Base-by-base conservation (phyloP, 2,329 filamentous ascomycete species). In the Amylocarpus encephaloides region DNA sequence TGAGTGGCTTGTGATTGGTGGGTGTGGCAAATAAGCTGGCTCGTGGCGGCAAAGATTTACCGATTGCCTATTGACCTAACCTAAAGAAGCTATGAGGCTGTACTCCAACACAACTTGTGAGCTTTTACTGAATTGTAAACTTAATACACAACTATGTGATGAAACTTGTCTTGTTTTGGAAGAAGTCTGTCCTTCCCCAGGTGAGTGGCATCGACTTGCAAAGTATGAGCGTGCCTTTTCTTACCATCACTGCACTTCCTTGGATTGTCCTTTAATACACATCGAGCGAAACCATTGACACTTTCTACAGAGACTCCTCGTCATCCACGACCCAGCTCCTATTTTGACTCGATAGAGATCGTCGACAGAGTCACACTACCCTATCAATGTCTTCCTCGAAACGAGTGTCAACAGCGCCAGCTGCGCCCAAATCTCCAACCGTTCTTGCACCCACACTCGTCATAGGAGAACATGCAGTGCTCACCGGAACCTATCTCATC, bases 401-500 rank as follows among this genome's bases (percentile, higher is more conserved):
- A 57, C 60, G 66, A 15, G 45, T 76, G 56, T 83, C 80, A 0
- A 80, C 11, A 69, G 54, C 59, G 54, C 73, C 77, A 48, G 68
- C 72, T 34, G 72, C 75, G 11, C 79, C 80, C 1, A 80, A 78
- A 60, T 81, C 68, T 0, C 82, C 82, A 1, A 76, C 82, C 45
- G 75, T 78, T 61, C 77, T 85, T 65, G 79, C 80, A 15, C 77
- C 78, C 0, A 74, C 75, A 15, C 70, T 83, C 50, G 75, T 74
- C 29, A 82, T 86, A 51, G 77, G 81, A 63, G 81, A 85, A 57
- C 77, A 77, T 51, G 80, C 82, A 10, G 70, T 79, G 15, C 70
- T 86, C 15, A 80, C 73, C 15, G 93, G 93, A 56, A 82, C 79
- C 2, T 79, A 94, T 65, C 83, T 82, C 1, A 88, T 98, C 56